Conservation (phyloP, 257 asterid genomes). For the Nicotiana benthamiana region DNA sequence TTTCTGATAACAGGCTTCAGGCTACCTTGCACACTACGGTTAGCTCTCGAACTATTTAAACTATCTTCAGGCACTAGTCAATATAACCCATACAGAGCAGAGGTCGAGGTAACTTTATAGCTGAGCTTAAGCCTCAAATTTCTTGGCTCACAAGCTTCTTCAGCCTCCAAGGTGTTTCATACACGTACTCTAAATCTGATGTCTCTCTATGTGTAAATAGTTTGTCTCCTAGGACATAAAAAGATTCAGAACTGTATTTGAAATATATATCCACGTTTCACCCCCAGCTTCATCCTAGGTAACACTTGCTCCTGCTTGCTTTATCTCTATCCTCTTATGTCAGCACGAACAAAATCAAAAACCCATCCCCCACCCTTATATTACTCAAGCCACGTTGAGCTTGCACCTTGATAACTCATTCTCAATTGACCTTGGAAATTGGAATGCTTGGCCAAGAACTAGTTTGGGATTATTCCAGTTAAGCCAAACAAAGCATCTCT, state of each 20-base stretch:
- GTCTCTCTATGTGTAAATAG: not conserved
- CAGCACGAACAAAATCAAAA: not conserved
- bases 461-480: not conserved
- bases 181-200: not conserved
- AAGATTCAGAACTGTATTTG: not conserved
- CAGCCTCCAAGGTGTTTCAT: not conserved
- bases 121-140: not conserved
- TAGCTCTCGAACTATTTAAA: not conserved
- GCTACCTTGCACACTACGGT: not conserved
- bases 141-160: not conserved
- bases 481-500: not conserved
- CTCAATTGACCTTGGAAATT: not conserved
- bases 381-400: not conserved
- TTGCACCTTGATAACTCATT: not conserved
- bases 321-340: not conserved
- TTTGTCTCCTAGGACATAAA: not conserved
- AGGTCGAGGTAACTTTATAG: not conserved
- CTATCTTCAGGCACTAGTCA: not conserved
- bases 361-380: not conserved
- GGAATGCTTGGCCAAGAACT: not conserved
- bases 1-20: not conserved
- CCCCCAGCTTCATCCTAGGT: not conserved
- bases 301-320: not conserved
- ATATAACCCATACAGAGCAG: not conserved
- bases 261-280: not conserved